Percentiles rank a stretch among this genome's conserved stretches.
Conservation (phyloP, 2,329 filamentous ascomycete genomes). For the Metarhizium album region DNA sequence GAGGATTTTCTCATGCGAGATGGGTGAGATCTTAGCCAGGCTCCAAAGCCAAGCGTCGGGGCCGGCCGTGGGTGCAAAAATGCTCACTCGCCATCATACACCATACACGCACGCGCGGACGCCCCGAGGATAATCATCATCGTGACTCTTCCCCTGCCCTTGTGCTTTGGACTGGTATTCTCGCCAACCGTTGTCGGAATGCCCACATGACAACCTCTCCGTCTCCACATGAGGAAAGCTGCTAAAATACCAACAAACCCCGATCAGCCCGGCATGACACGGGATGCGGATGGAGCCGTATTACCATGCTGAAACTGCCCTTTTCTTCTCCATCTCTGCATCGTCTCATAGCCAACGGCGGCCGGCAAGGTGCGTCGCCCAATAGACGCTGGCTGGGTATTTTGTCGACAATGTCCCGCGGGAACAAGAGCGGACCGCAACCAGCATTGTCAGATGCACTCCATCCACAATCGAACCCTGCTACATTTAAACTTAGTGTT, state of each 20-base stretch:
- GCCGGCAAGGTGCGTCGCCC: background rate
- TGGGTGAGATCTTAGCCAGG: background rate
- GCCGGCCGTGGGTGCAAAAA: background rate
- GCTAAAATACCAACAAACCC: background rate
- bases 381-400: background rate
- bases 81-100: no score
- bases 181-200: background rate
- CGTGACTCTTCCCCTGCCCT: no score
- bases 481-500: no score
- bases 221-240: background rate
- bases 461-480: no score
- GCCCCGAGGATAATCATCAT: no score
- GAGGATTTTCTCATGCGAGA: background rate
- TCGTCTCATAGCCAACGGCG: background rate
- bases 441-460: background rate
- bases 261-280: slow-evolving; percentile 2
- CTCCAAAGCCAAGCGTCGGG: background rate
- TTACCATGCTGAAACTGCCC: background rate
- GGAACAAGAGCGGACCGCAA: background rate
- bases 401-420: background rate
- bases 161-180: background rate
- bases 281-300: background rate
- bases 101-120: no score
- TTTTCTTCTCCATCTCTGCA: background rate
- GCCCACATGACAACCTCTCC: background rate